A percentile compares a stretch with the other conserved stretches of the same genome.
phyloP scores from a whole-genome alignment of 805 yeast genomes.

The Jamesozyma lodderae region DNA sequence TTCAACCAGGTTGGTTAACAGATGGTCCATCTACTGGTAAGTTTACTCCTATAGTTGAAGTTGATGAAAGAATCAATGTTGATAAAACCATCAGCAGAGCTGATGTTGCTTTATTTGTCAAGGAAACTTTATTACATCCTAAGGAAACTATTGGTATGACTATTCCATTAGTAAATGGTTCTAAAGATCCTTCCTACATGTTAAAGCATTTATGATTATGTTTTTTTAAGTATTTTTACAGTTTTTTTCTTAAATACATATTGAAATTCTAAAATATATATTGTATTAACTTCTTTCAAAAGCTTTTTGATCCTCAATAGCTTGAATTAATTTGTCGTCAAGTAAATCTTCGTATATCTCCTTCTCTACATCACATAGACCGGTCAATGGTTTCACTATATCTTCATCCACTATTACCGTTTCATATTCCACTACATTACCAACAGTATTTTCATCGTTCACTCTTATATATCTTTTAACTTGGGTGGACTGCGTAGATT shows the following conservation, averaged over 20 bases:
- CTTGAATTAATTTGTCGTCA: conserved; percentile 47
- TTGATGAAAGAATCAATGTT: conserved; percentile 10
- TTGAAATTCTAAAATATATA: neutral
- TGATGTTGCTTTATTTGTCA: conserved; percentile 46
- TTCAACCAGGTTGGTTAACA: conserved; percentile 39
- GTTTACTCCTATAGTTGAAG: conserved; percentile 18
- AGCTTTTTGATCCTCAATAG: conserved; percentile 53
- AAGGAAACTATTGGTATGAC: conserved; percentile 35
- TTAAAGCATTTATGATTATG: conserved; percentile 18
- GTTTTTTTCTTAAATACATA: neutral
- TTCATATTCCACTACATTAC: conserved; percentile 35
- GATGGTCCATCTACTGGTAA: conserved; percentile 32
- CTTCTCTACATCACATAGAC: conserved; percentile 49
- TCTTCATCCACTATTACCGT: conserved; percentile 40
- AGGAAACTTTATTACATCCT: conserved; percentile 31
- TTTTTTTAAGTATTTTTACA: neutral
- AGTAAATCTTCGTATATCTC: conserved; percentile 51
- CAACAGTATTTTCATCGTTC: conserved; percentile 11
- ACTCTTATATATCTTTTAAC: conserved; percentile 24
- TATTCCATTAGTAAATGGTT: conserved; percentile 39
- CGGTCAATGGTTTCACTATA: conserved; percentile 45
- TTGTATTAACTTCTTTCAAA: conserved; percentile 33
- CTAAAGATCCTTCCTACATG: conserved; percentile 21
- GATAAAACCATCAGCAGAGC: conserved; percentile 28
- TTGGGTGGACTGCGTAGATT: conserved; percentile 60